Evolutionary conservation across 768 basidiomycete genomes (phyloP), one percentile per base, ranked within the genome.

Genomic region (Rhizopogon vesiculosus): DNA sequence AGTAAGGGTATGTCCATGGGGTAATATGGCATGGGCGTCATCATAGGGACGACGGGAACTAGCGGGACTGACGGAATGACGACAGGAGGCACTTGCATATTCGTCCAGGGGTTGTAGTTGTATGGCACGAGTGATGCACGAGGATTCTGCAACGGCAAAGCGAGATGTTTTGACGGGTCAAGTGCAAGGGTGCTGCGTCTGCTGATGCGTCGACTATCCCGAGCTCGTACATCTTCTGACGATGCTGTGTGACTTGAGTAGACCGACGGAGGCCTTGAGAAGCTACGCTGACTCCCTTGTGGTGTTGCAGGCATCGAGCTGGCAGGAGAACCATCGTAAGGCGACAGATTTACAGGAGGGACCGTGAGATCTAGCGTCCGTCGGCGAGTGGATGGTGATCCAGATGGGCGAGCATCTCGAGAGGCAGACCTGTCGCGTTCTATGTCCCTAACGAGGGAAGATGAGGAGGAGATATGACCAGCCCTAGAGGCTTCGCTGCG

Each of bases 1-100:
- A 90, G 75, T 9, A 90, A 72, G 7, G 87, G 85, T 78, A 82
- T 81, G 59, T 88, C 84, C 69, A 83, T 72, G 53, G 77, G 70
- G 55, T 74, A 77, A 41, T 78, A 72, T 8, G 78, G 75, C 50
- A 81, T 67, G 45, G 72, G 67, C 46, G 68, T 65, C 60, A 69
- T 64, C 57, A 56, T 51, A 6, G 72, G 66, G 45, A 69, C 57
- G 33, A 68, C 46, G 16, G 75, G 73, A 55, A 79, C 64, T 22
- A 62, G 59, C 2, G 69, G 75, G 10, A 79, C 66, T 7, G 75
- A 70, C 7, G 76, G 74, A 18, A 75, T 64, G 35, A 33, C 1
- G 22, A 22, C 35, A 53, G 63, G 42, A 51, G 58, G 58, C 19
- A 56, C 61, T 15, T 48, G 59, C 12, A 61, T 12, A 42, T 44